Conservation (phyloP, 495 filamentous ascomycete genomes). For the Talaromyces adpressus region DNA sequence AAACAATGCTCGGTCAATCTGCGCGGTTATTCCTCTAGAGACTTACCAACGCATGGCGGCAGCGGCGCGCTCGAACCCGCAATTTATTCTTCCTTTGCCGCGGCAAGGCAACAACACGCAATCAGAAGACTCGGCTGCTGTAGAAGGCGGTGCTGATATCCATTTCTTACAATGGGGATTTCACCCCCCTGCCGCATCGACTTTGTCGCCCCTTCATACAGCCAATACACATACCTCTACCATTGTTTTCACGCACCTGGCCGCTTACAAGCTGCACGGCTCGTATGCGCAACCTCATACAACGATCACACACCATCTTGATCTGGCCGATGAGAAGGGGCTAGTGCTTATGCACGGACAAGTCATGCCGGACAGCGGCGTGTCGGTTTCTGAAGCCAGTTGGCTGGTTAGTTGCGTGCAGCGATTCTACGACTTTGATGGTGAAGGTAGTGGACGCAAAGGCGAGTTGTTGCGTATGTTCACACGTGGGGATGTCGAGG, state of each 20-base stretch:
- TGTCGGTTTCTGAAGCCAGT: constrained; percentile 69
- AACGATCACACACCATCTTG: constrained; percentile 82
- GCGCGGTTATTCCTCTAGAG: constrained; percentile 65
- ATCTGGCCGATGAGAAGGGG: constrained; percentile 63
- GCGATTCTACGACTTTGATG: constrained; percentile 76
- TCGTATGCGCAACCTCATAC: constrained; percentile 88
- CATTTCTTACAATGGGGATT: constrained; percentile 58
- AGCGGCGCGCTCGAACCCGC: constrained; percentile 66
- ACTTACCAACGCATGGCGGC: constrained; percentile 63
- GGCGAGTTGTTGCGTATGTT: constrained; percentile 75
- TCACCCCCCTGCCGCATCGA: constrained; percentile 80
- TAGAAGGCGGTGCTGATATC: constrained; percentile 27
- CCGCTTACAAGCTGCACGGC: constrained; percentile 84
- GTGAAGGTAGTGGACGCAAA: constrained; percentile 45
- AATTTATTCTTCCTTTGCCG: constrained; percentile 87
- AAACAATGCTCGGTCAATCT: constrained; percentile 59
- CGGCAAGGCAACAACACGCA: constrained; percentile 32
- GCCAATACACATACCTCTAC: constrained; percentile 59
- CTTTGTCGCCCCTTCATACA: constrained; percentile 17
- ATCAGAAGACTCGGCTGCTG: background rate
- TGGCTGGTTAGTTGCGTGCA: constrained; percentile 93
- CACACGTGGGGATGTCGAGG: constrained; percentile 57
- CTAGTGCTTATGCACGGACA: constrained; percentile 78
- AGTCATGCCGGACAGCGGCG: constrained; percentile 69
- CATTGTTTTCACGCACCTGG: constrained; percentile 86